Percentiles rank a stretch among this genome's conserved stretches.
Conservation (phyloP, 257 asterid genomes). For the Orobanche coerulescens region DNA sequence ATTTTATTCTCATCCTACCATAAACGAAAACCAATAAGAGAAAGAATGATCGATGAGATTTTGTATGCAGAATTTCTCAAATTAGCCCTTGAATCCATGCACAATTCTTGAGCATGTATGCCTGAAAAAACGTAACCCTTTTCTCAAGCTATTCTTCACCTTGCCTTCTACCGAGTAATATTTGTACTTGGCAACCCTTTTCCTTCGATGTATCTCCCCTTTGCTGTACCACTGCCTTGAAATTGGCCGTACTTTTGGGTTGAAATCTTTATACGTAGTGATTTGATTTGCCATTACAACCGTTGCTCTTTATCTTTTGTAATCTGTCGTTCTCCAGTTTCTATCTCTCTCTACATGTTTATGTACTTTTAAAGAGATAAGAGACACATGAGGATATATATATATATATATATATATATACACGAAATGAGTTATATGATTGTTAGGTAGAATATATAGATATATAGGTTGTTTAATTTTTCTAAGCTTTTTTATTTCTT, state of each 20-base stretch:
- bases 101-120: conserved; percentile 40
- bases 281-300: not conserved
- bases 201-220: conserved; percentile 50
- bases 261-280: conserved; percentile 26
- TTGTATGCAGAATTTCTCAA: not conserved
- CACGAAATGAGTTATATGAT: not conserved
- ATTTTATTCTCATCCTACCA: not conserved
- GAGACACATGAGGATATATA: conserved; percentile 7
- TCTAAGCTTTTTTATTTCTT: not conserved
- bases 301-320: not conserved
- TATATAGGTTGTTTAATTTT: not conserved
- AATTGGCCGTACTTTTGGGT: not conserved
- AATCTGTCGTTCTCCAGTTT: not conserved
- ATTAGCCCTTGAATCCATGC: conserved; percentile 28
- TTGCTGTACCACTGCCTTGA: conserved; percentile 31
- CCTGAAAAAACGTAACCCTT: conserved; percentile 59
- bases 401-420: too few species aligned
- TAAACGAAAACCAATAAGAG: not conserved
- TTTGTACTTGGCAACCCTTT: conserved; percentile 55
- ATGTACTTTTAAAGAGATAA: conserved; percentile 19
- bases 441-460: not conserved
- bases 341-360: conserved; percentile 8
- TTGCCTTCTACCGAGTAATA: conserved; percentile 59
- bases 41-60: not conserved
- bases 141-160: conserved; percentile 41